A percentile compares a stretch with the other conserved stretches of the same genome.
Evolutionary conservation across 805 yeast species (phyloP).

Genomic region (Candida chauliodis): DNA sequence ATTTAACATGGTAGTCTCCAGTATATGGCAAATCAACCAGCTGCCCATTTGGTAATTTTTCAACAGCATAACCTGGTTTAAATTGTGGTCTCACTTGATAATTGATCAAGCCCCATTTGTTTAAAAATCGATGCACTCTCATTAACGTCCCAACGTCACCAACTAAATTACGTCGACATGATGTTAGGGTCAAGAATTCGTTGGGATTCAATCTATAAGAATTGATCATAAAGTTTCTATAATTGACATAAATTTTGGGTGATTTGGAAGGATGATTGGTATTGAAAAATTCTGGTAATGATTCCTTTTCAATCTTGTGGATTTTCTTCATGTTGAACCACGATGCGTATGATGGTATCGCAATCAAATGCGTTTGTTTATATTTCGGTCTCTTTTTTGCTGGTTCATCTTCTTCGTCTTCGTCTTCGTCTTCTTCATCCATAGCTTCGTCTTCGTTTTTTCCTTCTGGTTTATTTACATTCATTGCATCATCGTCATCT

Average conservation of each 20-base stretch:
- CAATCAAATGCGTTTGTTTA: slow-evolving; percentile 76
- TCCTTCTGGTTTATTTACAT: neutral
- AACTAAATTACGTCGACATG: slow-evolving; percentile 83
- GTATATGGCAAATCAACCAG: slow-evolving; percentile 61
- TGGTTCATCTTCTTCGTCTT: slow-evolving; percentile 11
- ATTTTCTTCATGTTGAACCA: slow-evolving; percentile 79
- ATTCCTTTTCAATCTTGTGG: slow-evolving; percentile 75
- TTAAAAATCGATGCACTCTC: slow-evolving; percentile 78
- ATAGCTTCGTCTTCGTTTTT: slow-evolving; percentile 3
- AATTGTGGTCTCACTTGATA: slow-evolving; percentile 84
- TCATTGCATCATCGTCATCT: neutral
- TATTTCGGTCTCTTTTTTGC: slow-evolving; percentile 16
- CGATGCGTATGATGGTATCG: slow-evolving; percentile 80
- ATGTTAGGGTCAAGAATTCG: slow-evolving; percentile 85
- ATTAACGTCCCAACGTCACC: slow-evolving; percentile 90
- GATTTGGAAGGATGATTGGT: slow-evolving; percentile 72
- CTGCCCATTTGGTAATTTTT: slow-evolving; percentile 41
- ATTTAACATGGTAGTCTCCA: slow-evolving; percentile 71
- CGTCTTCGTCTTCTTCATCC: slow-evolving; percentile 10
- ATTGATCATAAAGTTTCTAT: slow-evolving; percentile 85
- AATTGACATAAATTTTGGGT: slow-evolving; percentile 73
- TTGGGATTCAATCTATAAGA: slow-evolving; percentile 85
- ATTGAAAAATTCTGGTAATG: slow-evolving; percentile 84
- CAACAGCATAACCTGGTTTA: slow-evolving; percentile 60
- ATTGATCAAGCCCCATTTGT: slow-evolving; percentile 90